Base-by-base conservation (phyloP, 768 basidiomycete genomes). In the Lanmaoa pseudosensibilis region DNA sequence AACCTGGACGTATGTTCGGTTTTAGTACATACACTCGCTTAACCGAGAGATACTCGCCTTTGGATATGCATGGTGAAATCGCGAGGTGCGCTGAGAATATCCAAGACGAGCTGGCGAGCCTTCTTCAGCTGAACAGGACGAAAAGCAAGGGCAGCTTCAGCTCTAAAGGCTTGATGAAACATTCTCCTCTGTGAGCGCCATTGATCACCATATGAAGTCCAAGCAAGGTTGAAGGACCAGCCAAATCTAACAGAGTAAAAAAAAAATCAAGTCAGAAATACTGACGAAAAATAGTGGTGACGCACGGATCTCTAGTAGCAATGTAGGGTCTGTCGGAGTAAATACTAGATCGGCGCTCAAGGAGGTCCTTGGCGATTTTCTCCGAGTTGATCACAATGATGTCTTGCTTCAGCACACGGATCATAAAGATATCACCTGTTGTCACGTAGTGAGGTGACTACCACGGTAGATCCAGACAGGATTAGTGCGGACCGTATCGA, bases 261-360 rank as follows among this genome's bases (percentile, higher is more conserved):
- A n/a, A 36, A 5, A 50, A 11, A 40, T 8, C 33, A 6, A 36
- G 7, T 47, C 1, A 34, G 23, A 27, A 21, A 27, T 19, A 13
- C 7, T 2, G 11, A 43, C 6, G 21, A 46, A 16, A 39, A 39
- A 8, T 10, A 13, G n/a, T 5, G 12, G n/a, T 11, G 10, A 56
- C 60, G 13, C 13, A 68, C 66, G 53, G 55, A 25, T 58, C 60
- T 33, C 21, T 54, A 3, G 61, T 56, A 23, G 64, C 58, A 11
- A 62, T 12, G 19, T 54, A 32, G 9, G 66, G 56, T 32, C 64
- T 65, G 39, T 73, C 70, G 6, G 72, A 70, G 41, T 72, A 72
- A 36, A 65, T 59, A 23, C 33, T 23, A 0, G 67, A 69, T 15
- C 71, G 58, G 12, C 55, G 60, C 0, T 73, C 72, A 12, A 73